Conservation (phyloP, 108 stramenopile genomes). For the Cyclostephanos invisitatus region DNA sequence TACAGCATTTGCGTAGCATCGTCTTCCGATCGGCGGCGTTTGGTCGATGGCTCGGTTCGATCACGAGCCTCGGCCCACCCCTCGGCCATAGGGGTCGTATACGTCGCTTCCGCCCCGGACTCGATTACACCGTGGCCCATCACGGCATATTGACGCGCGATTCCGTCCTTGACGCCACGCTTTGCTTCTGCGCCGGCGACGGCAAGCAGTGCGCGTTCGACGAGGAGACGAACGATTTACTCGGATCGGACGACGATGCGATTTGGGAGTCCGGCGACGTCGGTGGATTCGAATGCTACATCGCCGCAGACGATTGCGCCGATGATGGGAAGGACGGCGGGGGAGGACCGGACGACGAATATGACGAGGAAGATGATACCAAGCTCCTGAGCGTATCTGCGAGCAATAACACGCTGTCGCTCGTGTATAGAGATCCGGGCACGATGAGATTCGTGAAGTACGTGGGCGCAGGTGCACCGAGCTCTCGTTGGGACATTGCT, state of each 20-base stretch:
- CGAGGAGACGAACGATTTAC: slow-evolving; percentile 51
- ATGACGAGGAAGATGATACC: slow-evolving; percentile 92
- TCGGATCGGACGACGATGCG: slow-evolving; percentile 62
- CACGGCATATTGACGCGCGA: slow-evolving; percentile 75
- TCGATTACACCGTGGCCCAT: slow-evolving; percentile 97
- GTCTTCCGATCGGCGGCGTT: slow-evolving; percentile 68
- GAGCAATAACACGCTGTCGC: slow-evolving; percentile 88
- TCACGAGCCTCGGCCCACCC: slow-evolving; percentile 70
- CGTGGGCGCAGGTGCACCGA: slow-evolving; percentile 85
- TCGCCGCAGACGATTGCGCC: slow-evolving; percentile 90
- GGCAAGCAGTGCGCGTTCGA: slow-evolving; percentile 58
- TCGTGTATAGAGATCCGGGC: slow-evolving; percentile 92
- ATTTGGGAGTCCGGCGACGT: slow-evolving; percentile 89
- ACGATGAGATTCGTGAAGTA: slow-evolving; percentile 97
- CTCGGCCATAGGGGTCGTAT: slow-evolving; percentile 68
- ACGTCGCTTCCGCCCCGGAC: slow-evolving; percentile 92
- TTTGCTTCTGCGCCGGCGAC: slow-evolving; percentile 71
- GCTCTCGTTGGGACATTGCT: slow-evolving; percentile 90
- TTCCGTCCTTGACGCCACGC: slow-evolving; percentile 86
- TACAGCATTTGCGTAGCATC: slow-evolving; percentile 48
- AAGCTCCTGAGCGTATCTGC: slow-evolving; percentile 92
- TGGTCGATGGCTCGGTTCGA: slow-evolving; percentile 54
- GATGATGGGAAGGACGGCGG: slow-evolving; percentile 80
- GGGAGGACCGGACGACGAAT: slow-evolving; percentile 77
- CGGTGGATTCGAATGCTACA: slow-evolving; percentile 96